Percentiles rank a stretch among this genome's conserved stretches.
phyloP scores from a whole-genome alignment of 352 stramenopile genomes.

The Globisporangium camurandrum region DNA sequence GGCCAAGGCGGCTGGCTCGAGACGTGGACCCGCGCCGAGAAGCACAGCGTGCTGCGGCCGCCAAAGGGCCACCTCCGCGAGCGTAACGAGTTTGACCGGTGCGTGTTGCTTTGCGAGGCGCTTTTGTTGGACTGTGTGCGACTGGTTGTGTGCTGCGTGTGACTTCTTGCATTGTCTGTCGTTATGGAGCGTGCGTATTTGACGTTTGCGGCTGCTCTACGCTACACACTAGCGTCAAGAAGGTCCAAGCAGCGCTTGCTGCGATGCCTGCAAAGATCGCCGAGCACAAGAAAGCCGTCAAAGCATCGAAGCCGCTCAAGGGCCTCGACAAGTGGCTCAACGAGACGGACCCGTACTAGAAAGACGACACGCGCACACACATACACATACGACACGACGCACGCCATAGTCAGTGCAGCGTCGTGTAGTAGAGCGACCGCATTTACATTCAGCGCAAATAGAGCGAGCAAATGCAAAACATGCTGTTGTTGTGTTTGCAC shows the following conservation, averaged over 20 bases:
- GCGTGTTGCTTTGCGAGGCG: conserved; percentile 14
- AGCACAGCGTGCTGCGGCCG: conserved; percentile 82
- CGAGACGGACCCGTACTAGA: conserved; percentile 75
- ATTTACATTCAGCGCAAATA: too few species aligned
- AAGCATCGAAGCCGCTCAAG: conserved; percentile 78
- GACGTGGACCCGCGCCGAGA: conserved; percentile 65
- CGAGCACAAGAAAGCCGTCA: conserved; percentile 81
- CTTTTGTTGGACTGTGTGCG: background rate
- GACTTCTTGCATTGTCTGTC: background rate
- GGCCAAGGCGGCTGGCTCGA: conserved; percentile 78
- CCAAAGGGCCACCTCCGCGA: conserved; percentile 77
- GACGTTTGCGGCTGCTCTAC: background rate
- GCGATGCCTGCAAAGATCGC: conserved; percentile 81
- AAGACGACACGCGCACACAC: conserved; percentile 7
- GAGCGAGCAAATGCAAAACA: too few species aligned
- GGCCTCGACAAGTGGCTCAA: conserved; percentile 86
- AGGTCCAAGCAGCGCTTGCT: conserved; percentile 75
- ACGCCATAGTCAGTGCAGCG: background rate
- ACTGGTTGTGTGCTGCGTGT: background rate
- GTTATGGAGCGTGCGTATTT: too few species aligned
- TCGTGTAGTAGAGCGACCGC: too few species aligned
- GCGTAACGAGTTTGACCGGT: conserved; percentile 80
- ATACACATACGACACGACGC: background rate
- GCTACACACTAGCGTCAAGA: conserved; percentile 51
- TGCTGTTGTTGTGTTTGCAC: too few species aligned